These are phyloP conservation scores for Krasilnikovozyma curviuscula DNA, from an alignment of 768 basidiomycete genomes.

Conservation along the genomic window DNA sequence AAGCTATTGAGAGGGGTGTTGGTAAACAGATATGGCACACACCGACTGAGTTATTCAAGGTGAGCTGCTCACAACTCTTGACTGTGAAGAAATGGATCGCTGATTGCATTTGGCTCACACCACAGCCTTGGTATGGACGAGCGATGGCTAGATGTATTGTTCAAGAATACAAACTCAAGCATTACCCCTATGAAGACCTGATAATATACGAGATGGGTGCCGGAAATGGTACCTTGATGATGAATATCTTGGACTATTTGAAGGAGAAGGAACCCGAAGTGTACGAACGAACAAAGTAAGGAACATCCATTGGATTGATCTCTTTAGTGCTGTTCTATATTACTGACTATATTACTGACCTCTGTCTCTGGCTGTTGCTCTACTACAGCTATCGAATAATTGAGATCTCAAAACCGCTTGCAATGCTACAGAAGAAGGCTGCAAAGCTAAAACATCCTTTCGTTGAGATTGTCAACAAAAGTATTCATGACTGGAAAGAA, in stretches of 20 bases:
- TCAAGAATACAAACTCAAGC: constrained; percentile 78
- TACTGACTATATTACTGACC: neutral
- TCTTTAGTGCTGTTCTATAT: neutral
- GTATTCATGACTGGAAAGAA: constrained; percentile 66
- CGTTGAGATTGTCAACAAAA: constrained; percentile 50
- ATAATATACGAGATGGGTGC: constrained; percentile 94
- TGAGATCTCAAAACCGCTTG: constrained; percentile 71
- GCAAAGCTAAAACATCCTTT: constrained; percentile 39
- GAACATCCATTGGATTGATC: too few relatives aligned
- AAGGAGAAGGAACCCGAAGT: constrained; percentile 60
- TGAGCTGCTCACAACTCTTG: constrained; percentile 25
- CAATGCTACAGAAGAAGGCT: constrained; percentile 38
- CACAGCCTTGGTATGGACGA: constrained; percentile 81
- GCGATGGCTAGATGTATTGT: constrained; percentile 76
- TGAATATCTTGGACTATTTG: constrained; percentile 67
- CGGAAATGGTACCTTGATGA: constrained; percentile 86
- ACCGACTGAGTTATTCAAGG: constrained; percentile 93
- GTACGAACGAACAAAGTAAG: constrained; percentile 56
- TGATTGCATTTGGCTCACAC: neutral
- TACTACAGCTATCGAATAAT: constrained; percentile 57
- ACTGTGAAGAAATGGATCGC: neutral
- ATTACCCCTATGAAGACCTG: constrained; percentile 90
- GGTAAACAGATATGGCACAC: constrained; percentile 93
- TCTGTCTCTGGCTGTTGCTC: too few relatives aligned
- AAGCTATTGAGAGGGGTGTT: constrained; percentile 37